phyloP scores from a whole-genome alignment of 208 protist species.

The Wallacemonas rigidus region DNA sequence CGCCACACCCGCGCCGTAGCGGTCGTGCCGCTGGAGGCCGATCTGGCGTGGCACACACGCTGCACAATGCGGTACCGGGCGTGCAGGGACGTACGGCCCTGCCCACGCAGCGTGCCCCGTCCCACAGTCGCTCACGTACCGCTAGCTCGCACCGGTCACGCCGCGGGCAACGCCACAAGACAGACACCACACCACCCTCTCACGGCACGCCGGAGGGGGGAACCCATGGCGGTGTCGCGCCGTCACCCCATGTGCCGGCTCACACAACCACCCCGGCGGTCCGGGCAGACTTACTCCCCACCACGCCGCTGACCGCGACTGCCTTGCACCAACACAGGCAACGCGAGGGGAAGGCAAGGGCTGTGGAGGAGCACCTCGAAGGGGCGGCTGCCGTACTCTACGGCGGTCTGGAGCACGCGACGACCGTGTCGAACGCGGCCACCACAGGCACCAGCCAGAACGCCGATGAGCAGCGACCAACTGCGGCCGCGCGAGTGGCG shows the following conservation, averaged over 20 bases:
- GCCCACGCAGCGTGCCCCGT: neutral
- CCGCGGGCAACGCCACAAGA: neutral
- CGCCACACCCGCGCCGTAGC: slow-evolving; percentile 33
- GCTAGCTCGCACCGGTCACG: slow-evolving; percentile 11
- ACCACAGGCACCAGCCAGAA: slow-evolving; percentile 17
- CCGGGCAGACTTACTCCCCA: neutral
- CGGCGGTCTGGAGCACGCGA: neutral
- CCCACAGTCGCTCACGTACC: slow-evolving; percentile 7
- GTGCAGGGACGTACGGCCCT: neutral
- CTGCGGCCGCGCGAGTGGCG: too few relatives aligned
- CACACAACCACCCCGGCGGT: neutral
- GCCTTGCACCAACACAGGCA: slow-evolving; percentile 8
- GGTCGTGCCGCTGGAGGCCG: too few relatives aligned
- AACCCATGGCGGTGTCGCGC: neutral
- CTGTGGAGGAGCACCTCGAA: slow-evolving; percentile 16
- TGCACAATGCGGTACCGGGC: slow-evolving; percentile 10
- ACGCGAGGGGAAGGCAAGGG: slow-evolving; percentile 14
- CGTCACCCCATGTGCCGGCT: neutral
- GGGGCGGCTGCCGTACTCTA: neutral
- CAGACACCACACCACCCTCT: neutral
- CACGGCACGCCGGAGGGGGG: neutral
- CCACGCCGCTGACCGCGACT: slow-evolving; percentile 1
- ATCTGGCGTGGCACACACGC: neutral
- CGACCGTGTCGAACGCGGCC: slow-evolving; percentile 16
- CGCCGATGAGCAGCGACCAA: neutral